Base-by-base conservation (phyloP, 2,329 filamentous ascomycete species). In the Colletotrichum musae region DNA sequence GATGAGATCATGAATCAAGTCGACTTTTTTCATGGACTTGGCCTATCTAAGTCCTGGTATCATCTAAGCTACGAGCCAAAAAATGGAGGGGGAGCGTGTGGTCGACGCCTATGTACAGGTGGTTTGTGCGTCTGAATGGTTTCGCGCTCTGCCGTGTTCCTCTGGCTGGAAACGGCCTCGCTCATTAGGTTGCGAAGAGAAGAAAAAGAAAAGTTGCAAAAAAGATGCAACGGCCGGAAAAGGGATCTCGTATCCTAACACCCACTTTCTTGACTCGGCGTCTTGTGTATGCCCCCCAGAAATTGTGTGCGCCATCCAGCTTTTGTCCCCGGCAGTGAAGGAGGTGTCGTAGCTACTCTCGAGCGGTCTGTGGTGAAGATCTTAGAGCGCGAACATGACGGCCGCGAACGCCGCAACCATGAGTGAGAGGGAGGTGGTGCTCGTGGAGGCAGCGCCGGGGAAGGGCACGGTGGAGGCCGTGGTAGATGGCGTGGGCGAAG, bases 321-420 rank as follows among this genome's bases (percentile, higher is more conserved):
- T 13, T 13, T 4, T 32, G 2, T 36, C 32, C 32, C 32, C 9
- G 32, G 32, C 32, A 2, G 2, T 36, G 32, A 36, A 10, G 32
- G 32, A 36, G 32, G 32, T 36, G 32, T 36, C 10, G 32, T 36
- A 36, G 32, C 9, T 36, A 10, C 18, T 50, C 12, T 50, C n/a
- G 18, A 12, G 18, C 21, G 18, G 16, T 15, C 32, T 10, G 51
- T 15, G 13, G 5, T 21, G n/a, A 18, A 32, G 9, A 24, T 24
- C 43, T 72, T 51, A 74, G 16, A 76, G 71, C 62, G 72, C 52
- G 58, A 76, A 73, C 58, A 73, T 53, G 57, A 71, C 75, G 12
- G 71, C 75, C 7, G 65, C 74, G 24, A 75, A 72, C 41, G 70
- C 72, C 36, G 69, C 43, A 1, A 70, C 15, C 32, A 67, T 56